These are phyloP conservation scores for Rhodotorula babjevae DNA, from an alignment of 768 basidiomycete genomes.

Conservation along the genomic window DNA sequence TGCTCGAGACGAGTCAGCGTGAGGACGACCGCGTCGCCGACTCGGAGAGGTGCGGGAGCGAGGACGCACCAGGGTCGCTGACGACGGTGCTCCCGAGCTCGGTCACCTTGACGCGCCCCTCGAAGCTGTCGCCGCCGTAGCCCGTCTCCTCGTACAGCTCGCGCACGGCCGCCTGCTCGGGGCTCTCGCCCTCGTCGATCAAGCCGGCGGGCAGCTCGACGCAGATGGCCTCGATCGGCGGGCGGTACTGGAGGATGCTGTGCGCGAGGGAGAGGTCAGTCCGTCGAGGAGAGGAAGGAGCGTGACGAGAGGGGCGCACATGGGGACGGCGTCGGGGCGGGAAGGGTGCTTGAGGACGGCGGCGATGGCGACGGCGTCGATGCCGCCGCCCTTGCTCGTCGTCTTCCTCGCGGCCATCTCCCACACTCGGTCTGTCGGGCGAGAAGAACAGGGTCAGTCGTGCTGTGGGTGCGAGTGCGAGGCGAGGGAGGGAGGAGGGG, in stretches of 20 bases:
- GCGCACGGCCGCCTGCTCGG: constrained; percentile 73
- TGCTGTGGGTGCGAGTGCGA: too few relatives aligned
- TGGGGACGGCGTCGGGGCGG: constrained; percentile 45
- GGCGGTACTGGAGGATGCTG: constrained; percentile 88
- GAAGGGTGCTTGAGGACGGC: constrained; percentile 69
- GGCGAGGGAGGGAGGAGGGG: too few relatives aligned
- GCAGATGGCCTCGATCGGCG: constrained; percentile 56
- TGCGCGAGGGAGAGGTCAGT: constrained; percentile 48
- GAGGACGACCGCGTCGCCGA: too few relatives aligned
- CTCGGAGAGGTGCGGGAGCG: neutral
- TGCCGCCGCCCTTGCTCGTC: constrained; percentile 66
- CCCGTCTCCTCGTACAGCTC: constrained; percentile 94
- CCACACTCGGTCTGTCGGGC: constrained; percentile 65
- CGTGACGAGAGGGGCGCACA: constrained; percentile 19
- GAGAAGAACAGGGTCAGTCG: too few relatives aligned
- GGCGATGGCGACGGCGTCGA: constrained; percentile 84
- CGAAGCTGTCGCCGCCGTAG: constrained; percentile 54
- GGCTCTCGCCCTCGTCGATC: constrained; percentile 76
- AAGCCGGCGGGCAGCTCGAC: constrained; percentile 66
- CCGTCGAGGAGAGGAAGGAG: neutral
- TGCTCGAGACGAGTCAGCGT: constrained; percentile 7
- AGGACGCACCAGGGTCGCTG: constrained; percentile 41
- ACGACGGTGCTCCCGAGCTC: constrained; percentile 55
- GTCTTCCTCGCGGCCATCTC: constrained; percentile 82
- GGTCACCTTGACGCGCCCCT: constrained; percentile 55